Base-by-base conservation (phyloP, 2,329 filamentous ascomycete species). In the Beauveria scarabaeidicola region DNA sequence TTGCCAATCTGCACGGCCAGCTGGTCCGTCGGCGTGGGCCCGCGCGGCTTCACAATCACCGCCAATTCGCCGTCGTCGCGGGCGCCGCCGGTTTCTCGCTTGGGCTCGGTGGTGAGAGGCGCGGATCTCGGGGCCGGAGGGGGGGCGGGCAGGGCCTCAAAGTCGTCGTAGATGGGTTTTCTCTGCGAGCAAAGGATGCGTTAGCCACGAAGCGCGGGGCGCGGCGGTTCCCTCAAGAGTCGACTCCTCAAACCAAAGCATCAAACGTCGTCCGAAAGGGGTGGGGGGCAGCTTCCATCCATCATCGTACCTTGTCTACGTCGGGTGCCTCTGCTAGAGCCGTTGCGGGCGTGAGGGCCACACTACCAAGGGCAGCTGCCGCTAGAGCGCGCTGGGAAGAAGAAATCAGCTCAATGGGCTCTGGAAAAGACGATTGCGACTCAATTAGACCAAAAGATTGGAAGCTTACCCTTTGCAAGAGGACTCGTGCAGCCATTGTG, bases 1-100 rank as follows among this genome's bases (percentile, higher is more conserved):
- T 81, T 83, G 68, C 90, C 86, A 70, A 99, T 88, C 72, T 97
- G 86, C 38, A 81, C 81, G 61, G 94, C 91, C 41, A 99, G 84
- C 53, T 91, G 88, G 75, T 96, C 92, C 64, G 94, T 97, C 15
- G 91, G 91, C 23, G 91, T 91, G 15, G 90, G 90, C 63, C 77
- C 74, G 62, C 72, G 72, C 52, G 70, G 66, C 60, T 69, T 32
- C 46, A 69, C 54, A 29, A 23, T 11, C 7, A 23, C 47, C 15
- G 23, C 61, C 64, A 62, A 48, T 61, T 63, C 29, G 59, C 64
- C 51, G 65, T 62, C 43, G 61, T 62, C 25, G 52, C 60, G 51
- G 29, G 29, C 19, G 44, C 25, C 27, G 36, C 19, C 15, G n/a
- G 38, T 51, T n/a, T 51, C 47, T 32, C 27, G 46, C 55, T 44